Evolutionary conservation across 805 yeast genomes (phyloP).

Genomic region (Teunomyces funiuensis): DNA sequence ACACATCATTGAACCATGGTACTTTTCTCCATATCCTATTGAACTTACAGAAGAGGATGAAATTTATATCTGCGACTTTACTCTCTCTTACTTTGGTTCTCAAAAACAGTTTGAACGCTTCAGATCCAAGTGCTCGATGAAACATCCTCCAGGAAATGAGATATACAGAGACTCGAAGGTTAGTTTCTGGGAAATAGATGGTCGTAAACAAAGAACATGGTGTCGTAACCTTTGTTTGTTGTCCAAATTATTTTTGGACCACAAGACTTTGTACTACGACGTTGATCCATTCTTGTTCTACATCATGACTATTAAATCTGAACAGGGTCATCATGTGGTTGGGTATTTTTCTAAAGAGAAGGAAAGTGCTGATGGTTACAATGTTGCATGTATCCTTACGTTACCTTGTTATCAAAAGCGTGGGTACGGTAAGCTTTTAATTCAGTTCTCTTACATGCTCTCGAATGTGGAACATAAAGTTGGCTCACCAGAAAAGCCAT

Average conservation of each 20-base stretch:
- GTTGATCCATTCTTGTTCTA: conserved; percentile 97
- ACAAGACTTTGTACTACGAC: conserved; percentile 93
- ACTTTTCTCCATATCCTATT: conserved; percentile 94
- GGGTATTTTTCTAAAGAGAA: conserved; percentile 97
- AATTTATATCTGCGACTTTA: conserved; percentile 87
- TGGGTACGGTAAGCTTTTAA: conserved; percentile 89
- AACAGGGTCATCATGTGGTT: conserved; percentile 90
- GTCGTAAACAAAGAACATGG: conserved; percentile 94
- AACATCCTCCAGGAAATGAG: conserved; percentile 98
- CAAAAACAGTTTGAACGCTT: conserved; percentile 90
- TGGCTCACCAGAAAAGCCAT: conserved; percentile 97
- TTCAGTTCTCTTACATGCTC: conserved; percentile 90
- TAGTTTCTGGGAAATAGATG: conserved; percentile 96
- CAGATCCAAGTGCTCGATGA: conserved; percentile 79
- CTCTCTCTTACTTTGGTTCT: conserved; percentile 85
- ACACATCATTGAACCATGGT: conserved; percentile 97
- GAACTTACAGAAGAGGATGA: conserved; percentile 92
- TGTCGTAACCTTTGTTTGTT: conserved; percentile 90
- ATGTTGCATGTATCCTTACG: conserved; percentile 95
- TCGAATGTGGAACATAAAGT: conserved; percentile 84
- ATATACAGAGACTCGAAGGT: conserved; percentile 90
- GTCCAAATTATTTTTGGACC: conserved; percentile 90
- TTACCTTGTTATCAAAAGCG: conserved; percentile 94
- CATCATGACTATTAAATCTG: conserved; percentile 90
- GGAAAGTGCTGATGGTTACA: conserved; percentile 91